Evolutionary conservation across 148 eudicot species (phyloP).

Genomic region (Fallopia convolvulus): DNA sequence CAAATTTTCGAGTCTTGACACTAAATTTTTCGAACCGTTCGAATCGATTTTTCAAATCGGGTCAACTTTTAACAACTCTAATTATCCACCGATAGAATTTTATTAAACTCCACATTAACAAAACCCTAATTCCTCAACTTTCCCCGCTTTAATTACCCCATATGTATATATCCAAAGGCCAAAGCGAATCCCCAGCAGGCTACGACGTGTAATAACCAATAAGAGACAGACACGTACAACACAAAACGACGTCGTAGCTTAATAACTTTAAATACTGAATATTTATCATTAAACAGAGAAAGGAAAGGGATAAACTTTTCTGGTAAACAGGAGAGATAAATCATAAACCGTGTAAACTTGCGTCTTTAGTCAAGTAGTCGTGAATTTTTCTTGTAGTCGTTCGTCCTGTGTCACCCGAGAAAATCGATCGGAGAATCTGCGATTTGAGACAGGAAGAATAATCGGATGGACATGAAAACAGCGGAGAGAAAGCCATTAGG

Average conservation of each 20-base stretch:
- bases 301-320: background rate
- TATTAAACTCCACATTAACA: too few species aligned
- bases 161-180: background rate
- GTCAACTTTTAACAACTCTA: too few species aligned
- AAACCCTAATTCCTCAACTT: background rate
- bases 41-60: too few species aligned
- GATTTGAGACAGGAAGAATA: background rate
- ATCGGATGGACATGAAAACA: conserved; percentile 16
- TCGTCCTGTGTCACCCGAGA: background rate
- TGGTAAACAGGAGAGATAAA: background rate
- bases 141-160: background rate
- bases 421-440: background rate
- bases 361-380: background rate
- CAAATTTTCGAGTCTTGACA: too few species aligned
- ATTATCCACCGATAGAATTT: too few species aligned
- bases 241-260: background rate
- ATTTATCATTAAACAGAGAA: background rate
- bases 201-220: conserved; percentile 6
- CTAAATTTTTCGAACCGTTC: too few species aligned
- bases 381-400: background rate
- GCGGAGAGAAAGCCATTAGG: conserved; percentile 14
- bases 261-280: background rate
- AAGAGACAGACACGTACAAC: background rate
- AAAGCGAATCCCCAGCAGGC: background rate
- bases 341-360: background rate